phyloP scores from a whole-genome alignment of 2,329 filamentous ascomycete species.

The Cadophora gregata region DNA sequence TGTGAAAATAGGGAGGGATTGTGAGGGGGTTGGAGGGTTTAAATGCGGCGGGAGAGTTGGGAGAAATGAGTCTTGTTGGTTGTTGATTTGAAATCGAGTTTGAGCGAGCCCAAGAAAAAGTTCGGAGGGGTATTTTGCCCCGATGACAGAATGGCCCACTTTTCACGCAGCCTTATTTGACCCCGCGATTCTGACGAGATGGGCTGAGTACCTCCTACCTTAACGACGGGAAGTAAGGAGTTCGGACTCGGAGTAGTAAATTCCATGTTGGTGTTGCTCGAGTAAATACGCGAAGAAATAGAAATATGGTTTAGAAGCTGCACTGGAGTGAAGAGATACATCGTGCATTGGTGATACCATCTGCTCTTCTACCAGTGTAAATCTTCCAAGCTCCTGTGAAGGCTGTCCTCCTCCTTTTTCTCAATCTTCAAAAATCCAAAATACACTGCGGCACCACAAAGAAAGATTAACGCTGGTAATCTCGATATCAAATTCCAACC shows the following conservation, averaged over 20 bases:
- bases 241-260: no score
- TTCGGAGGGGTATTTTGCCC: conserved; percentile 13
- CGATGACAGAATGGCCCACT: conserved; percentile 27
- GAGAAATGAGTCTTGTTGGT: background rate
- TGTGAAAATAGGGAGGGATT: background rate
- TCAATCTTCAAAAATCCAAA: background rate
- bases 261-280: no score
- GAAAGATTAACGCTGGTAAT: background rate
- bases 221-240: no score
- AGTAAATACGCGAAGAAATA: no score
- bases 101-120: conserved; percentile 6
- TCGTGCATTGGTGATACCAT: no score
- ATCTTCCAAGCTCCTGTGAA: no score
- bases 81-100: conserved; percentile 23
- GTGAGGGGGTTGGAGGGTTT: background rate
- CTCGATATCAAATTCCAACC: background rate
- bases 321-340: no score
- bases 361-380: no score
- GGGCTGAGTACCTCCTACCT: no score
- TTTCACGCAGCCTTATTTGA: background rate
- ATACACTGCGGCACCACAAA: no score
- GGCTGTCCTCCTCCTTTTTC: no score
- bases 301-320: no score
- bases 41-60: background rate
- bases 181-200: background rate